phyloP scores from a whole-genome alignment of 768 basidiomycete genomes.

The Tricholoma hemisulphureum region DNA sequence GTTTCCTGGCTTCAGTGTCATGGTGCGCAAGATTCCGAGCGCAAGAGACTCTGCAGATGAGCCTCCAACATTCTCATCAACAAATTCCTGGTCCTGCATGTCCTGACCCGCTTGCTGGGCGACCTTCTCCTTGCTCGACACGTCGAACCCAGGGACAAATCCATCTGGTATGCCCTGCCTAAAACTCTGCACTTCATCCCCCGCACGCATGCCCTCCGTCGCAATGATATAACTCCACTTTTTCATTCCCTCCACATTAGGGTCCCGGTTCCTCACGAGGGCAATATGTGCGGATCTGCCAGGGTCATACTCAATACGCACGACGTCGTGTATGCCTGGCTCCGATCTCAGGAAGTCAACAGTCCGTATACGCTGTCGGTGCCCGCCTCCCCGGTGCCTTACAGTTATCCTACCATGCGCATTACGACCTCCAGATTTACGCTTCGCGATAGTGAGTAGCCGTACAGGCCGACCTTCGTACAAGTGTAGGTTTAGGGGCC shows the following conservation, averaged over 20 bases:
- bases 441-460: conserved; percentile 74
- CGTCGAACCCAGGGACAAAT: conserved; percentile 56
- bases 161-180: conserved; percentile 77
- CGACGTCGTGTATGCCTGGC: conserved; percentile 81
- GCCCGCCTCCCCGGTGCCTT: conserved; percentile 88
- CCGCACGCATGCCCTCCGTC: conserved; percentile 84
- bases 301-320: conserved; percentile 96
- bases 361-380: conserved; percentile 78
- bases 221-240: conserved; percentile 92
- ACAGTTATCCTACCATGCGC: conserved; percentile 81
- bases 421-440: conserved; percentile 88
- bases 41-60: conserved; percentile 64
- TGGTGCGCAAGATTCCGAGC: conserved; percentile 77
- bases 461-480: conserved; percentile 86
- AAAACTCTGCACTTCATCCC: conserved; percentile 86
- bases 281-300: conserved; percentile 94
- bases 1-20: conserved; percentile 87
- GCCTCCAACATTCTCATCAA: conserved; percentile 14
- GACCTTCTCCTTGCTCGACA: conserved; percentile 15
- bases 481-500: conserved; percentile 80
- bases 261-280: conserved; percentile 65
- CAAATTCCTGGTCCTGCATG: conserved; percentile 16
- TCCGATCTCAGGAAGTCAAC: conserved; percentile 84
- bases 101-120: conserved; percentile 13
- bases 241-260: conserved; percentile 47